Conservation (phyloP, 352 stramenopile species). For the Ochromonadaceae sp. region DNA sequence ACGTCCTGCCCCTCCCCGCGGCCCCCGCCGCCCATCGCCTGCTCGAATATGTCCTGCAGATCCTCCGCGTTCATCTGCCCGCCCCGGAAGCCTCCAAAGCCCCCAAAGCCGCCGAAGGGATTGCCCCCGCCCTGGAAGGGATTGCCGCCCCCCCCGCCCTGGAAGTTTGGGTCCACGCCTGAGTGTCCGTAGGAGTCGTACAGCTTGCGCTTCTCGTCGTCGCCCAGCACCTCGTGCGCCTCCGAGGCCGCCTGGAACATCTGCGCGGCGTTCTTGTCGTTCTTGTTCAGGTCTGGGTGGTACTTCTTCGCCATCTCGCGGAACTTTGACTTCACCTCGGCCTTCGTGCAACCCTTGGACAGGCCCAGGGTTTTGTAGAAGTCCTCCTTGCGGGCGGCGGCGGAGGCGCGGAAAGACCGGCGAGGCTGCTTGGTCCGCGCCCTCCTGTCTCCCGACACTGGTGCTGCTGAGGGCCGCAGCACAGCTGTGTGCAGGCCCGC, state of each 20-base stretch:
- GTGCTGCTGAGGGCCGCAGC: no score
- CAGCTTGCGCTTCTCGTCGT: constrained; percentile 74
- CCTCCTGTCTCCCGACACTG: no score
- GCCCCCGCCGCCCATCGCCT: constrained; percentile 33
- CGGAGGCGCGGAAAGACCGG: not conserved
- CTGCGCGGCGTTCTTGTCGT: constrained; percentile 60
- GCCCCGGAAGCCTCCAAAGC: constrained; percentile 30
- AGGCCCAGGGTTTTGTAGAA: constrained; percentile 92
- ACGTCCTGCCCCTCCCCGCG: constrained; percentile 21
- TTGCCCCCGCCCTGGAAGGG: constrained; percentile 32
- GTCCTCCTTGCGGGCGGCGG: constrained; percentile 53
- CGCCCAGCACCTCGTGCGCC: constrained; percentile 75
- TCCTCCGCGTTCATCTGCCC: constrained; percentile 45
- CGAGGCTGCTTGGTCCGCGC: no score
- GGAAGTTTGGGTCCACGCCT: constrained; percentile 70
- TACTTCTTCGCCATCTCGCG: constrained; percentile 91
- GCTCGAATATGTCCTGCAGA: constrained; percentile 43
- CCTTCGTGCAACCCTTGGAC: constrained; percentile 62
- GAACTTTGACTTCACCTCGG: constrained; percentile 94
- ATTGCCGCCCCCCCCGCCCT: constrained; percentile 36
- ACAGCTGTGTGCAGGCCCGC: no score
- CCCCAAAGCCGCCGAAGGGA: constrained; percentile 36
- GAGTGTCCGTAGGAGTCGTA: constrained; percentile 87
- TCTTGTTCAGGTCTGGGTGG: constrained; percentile 93
- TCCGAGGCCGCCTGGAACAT: constrained; percentile 81